phyloP scores from a whole-genome alignment of 2,329 filamentous ascomycete genomes.

The Xylariaceae sp. region DNA sequence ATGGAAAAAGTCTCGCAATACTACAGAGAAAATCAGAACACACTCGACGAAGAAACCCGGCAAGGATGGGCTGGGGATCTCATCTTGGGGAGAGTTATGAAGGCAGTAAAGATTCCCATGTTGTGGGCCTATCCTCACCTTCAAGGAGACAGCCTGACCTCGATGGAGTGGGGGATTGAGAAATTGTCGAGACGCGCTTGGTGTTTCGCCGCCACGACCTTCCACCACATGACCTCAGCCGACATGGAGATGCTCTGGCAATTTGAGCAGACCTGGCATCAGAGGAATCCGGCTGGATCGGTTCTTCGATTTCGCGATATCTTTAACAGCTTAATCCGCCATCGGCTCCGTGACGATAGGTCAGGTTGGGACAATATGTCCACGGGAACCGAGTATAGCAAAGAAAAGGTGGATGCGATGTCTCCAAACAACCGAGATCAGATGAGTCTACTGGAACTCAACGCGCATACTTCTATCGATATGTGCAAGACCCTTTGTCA shows the following conservation, averaged over 20 bases:
- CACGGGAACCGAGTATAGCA: conserved; percentile 19
- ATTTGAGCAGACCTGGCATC: conserved; percentile 19
- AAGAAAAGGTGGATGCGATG: conserved; percentile 13
- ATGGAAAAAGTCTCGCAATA: conserved; percentile 25
- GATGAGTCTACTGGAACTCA: conserved; percentile 14
- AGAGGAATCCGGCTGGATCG: conserved; percentile 7
- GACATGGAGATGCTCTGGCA: conserved; percentile 19
- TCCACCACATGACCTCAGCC: conserved; percentile 19
- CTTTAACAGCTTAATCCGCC: conserved; percentile 17
- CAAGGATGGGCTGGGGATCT: conserved; percentile 20
- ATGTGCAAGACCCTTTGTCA: conserved; percentile 18
- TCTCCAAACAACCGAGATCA: conserved; percentile 13
- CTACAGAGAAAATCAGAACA: conserved; percentile 9
- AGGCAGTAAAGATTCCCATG: conserved; percentile 15
- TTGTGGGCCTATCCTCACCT: conserved; percentile 20
- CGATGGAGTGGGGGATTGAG: conserved; percentile 18
- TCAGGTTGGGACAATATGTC: conserved; percentile 20
- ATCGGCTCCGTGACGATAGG: conserved; percentile 14
- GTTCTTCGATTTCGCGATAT: conserved; percentile 20
- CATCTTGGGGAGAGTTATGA: conserved; percentile 19
- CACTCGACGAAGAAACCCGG: conserved; percentile 14
- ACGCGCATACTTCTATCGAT: conserved; percentile 17
- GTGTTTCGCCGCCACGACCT: conserved; percentile 21
- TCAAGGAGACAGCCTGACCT: conserved; percentile 17
- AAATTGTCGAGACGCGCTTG: conserved; percentile 19